Conservation (phyloP, 1,284 basidiomycete genomes). For the Cryptococcus floricola region DNA sequence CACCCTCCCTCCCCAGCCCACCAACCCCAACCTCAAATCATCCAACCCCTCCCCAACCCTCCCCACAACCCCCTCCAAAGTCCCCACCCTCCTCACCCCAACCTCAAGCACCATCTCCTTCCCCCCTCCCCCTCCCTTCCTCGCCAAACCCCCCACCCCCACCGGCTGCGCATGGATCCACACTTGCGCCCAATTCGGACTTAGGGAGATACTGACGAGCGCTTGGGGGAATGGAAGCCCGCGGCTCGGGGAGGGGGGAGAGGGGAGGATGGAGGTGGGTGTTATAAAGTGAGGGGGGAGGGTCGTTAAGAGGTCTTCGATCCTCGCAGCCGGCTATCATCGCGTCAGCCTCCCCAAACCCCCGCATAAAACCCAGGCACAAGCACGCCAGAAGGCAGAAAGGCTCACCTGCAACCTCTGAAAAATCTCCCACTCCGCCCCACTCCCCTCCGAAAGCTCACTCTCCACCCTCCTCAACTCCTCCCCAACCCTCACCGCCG, state of each 20-base stretch:
- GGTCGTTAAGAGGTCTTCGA: slow-evolving; percentile 38
- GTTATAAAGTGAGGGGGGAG: slow-evolving; percentile 24
- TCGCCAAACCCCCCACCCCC: slow-evolving; percentile 9
- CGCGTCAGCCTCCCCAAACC: background rate
- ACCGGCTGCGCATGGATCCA: slow-evolving; percentile 18
- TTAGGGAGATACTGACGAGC: slow-evolving; percentile 26
- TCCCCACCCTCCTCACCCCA: slow-evolving; percentile 25
- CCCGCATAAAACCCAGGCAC: background rate
- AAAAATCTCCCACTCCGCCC: slow-evolving; percentile 31
- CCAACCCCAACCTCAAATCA: slow-evolving; percentile 24
- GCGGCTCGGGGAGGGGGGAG: too few relatives aligned
- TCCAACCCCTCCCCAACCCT: slow-evolving; percentile 32
- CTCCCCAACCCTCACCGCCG: slow-evolving; percentile 35
- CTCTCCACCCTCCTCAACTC: slow-evolving; percentile 35
- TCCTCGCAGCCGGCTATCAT: slow-evolving; percentile 31
- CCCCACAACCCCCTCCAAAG: slow-evolving; percentile 24
- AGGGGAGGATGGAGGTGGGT: slow-evolving; percentile 1
- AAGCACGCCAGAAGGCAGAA: too few relatives aligned
- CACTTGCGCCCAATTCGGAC: slow-evolving; percentile 35
- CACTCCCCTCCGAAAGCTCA: slow-evolving; percentile 30
- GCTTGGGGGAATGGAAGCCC: slow-evolving; percentile 35
- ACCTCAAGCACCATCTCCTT: slow-evolving; percentile 33
- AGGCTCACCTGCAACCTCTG: slow-evolving; percentile 29
- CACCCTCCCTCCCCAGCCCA: slow-evolving; percentile 30
- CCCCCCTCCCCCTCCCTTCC: slow-evolving; percentile 8